Conservation (phyloP, 768 basidiomycete species). For the Paxillus involutus region DNA sequence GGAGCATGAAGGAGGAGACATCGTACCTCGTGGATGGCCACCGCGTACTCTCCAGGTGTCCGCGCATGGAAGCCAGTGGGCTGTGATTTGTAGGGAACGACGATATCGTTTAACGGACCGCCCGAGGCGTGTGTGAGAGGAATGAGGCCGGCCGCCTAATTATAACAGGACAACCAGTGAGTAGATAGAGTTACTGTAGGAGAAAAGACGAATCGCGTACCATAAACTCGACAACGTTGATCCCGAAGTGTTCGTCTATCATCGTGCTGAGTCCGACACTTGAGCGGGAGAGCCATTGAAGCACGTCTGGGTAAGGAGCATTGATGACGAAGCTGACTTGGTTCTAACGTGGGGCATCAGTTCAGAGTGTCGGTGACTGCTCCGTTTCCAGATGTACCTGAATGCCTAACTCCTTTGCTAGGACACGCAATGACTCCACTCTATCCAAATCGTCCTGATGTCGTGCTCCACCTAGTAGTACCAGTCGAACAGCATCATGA, state of each 20-base stretch:
- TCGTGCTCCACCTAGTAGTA: conserved; percentile 85
- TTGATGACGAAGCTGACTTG: conserved; percentile 82
- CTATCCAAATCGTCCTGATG: conserved; percentile 73
- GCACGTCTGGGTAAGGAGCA: conserved; percentile 70
- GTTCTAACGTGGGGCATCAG: conserved; percentile 41
- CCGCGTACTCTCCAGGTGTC: conserved; percentile 62
- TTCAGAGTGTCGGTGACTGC: neutral
- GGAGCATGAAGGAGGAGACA: no score
- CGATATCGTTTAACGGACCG: conserved; percentile 88
- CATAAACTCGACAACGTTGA: conserved; percentile 98
- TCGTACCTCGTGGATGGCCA: conserved; percentile 55
- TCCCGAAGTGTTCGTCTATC: conserved; percentile 98
- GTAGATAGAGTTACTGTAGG: conserved; percentile 6
- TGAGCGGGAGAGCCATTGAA: conserved; percentile 68
- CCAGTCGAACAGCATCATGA: conserved; percentile 48
- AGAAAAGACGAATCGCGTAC: conserved; percentile 40
- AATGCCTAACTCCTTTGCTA: conserved; percentile 65
- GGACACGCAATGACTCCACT: conserved; percentile 54
- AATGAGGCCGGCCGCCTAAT: conserved; percentile 89
- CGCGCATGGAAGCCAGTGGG: conserved; percentile 85
- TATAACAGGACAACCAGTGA: conserved; percentile 7
- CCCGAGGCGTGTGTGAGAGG: conserved; percentile 92
- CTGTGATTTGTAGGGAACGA: conserved; percentile 73
- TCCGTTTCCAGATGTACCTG: conserved; percentile 45
- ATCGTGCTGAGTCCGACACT: conserved; percentile 93